Evolutionary conservation across 257 asterid genomes (phyloP).

Genomic region (Solanum piurae): DNA sequence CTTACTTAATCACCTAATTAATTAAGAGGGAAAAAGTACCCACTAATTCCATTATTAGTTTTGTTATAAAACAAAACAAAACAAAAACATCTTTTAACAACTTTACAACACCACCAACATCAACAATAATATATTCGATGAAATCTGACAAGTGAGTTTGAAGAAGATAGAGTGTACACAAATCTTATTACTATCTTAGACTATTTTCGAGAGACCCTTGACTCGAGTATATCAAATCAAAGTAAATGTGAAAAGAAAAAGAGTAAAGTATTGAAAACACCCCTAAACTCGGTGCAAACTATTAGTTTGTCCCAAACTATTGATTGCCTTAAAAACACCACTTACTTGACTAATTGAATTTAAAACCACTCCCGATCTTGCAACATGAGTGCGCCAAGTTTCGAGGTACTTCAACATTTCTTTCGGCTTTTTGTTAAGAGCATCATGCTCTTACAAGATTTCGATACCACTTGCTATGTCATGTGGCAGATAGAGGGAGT

Average conservation of each 20-base stretch:
- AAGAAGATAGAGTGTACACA: too few species aligned
- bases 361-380: too few species aligned
- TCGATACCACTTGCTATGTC: too few species aligned
- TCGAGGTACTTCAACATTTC: background rate
- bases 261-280: background rate
- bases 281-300: too few species aligned
- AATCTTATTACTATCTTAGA: too few species aligned
- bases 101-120: background rate
- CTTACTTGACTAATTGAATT: too few species aligned
- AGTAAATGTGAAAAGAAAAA: too few species aligned
- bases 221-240: too few species aligned
- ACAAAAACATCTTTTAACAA: background rate
- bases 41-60: background rate
- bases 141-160: too few species aligned
- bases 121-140: too few species aligned
- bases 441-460: background rate
- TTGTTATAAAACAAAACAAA: background rate
- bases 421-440: too few species aligned
- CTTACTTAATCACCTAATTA: background rate
- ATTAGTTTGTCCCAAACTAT: background rate
- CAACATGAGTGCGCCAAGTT: background rate
- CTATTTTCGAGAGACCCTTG: too few species aligned
- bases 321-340: fast-evolving
- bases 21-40: background rate
- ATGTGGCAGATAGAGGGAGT: background rate